Percentiles rank a stretch among this genome's conserved stretches.
Conservation (phyloP, 2,329 filamentous ascomycete species). For the Lachnellula cervina region DNA sequence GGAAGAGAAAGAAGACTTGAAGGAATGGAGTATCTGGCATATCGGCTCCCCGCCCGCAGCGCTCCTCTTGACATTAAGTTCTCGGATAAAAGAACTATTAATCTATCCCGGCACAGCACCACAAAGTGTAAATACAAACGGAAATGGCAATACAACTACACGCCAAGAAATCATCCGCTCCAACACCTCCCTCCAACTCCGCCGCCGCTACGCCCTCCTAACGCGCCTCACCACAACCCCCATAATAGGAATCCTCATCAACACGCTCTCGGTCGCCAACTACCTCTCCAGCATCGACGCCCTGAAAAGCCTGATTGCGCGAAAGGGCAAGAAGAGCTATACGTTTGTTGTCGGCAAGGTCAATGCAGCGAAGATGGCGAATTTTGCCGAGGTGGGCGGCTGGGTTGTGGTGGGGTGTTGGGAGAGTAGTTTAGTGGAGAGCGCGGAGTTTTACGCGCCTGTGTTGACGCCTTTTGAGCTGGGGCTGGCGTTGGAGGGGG, state of each 20-base stretch:
- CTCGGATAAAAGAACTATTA: constrained; percentile 71
- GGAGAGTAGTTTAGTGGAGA: constrained; percentile 91
- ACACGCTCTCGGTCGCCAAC: constrained; percentile 87
- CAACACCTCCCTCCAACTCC: constrained; percentile 54
- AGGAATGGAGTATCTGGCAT: constrained; percentile 66
- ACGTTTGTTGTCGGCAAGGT: constrained; percentile 95
- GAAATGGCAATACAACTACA: background rate
- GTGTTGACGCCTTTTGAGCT: constrained; percentile 96
- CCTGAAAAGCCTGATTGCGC: constrained; percentile 66
- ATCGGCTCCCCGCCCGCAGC: constrained; percentile 79
- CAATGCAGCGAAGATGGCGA: constrained; percentile 92
- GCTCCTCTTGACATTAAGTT: constrained; percentile 80
- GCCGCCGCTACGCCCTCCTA: constrained; percentile 83
- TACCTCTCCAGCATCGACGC: constrained; percentile 77
- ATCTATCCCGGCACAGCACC: constrained; percentile 60
- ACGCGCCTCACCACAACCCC: constrained; percentile 74
- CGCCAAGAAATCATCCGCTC: constrained; percentile 22
- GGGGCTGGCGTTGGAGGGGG: constrained; percentile 67
- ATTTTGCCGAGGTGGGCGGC: constrained; percentile 90
- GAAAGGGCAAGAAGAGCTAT: constrained; percentile 89
- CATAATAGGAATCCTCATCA: constrained; percentile 90
- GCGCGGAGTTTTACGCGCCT: constrained; percentile 80
- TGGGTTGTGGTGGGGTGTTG: constrained; percentile 98
- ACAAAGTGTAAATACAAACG: constrained; percentile 30
- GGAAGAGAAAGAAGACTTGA: constrained; percentile 36